Base-by-base conservation (phyloP, 192 early-diverging fungal genomes). In the Chytriomyces confervae region DNA sequence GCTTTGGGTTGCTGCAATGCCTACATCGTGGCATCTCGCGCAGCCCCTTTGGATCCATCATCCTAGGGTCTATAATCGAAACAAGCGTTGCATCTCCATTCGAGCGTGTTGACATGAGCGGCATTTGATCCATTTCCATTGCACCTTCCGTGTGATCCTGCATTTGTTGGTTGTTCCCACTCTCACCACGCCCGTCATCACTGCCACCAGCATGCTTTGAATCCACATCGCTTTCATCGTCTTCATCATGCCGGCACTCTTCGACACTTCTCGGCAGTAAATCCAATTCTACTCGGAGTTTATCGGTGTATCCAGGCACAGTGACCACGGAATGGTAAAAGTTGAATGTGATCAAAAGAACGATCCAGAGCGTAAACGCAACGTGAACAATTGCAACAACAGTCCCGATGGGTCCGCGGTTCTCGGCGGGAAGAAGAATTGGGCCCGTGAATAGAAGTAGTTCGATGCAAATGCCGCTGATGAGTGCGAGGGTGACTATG, bases 331-430 rank as follows among this genome's bases (percentile, higher is more conserved):
- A 77, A 72, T 82, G 64, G 50, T 51, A 73, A 63, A 84, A 86
- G 65, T 86, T 84, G 62, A 84, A 82, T 2, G 61, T 51, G 23
- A 84, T 80, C 61, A 77, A 65, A n/a, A 67, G 44, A 5, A 86
- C 53, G 61, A 86, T 61, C 44, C 80, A 84, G 57, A 77, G 13
- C 6, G 61, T 51, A 77, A 79, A 79, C 50, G 72, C 44, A 13
- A n/a, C 62, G 67, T 78, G 53, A n/a, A 78, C 5, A 66, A 66
- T 71, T 57, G n/a, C 11, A 13, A 75, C 4, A 9, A 65, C 7
- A 13, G 73, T 47, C 9, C n/a, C n/a, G 18, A 62, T 61, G 10
- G 71, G n/a, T 9, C 20, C 11, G 18, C 23, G 20, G n/a, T 62
- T 45, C 8, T 18, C 20, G 16, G 51, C 10, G 18, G 18, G 7